Evolutionary conservation across 106 monocot species (phyloP), one percentile per base, ranked within the genome.

Genomic region (Dendrobium catenatum): DNA sequence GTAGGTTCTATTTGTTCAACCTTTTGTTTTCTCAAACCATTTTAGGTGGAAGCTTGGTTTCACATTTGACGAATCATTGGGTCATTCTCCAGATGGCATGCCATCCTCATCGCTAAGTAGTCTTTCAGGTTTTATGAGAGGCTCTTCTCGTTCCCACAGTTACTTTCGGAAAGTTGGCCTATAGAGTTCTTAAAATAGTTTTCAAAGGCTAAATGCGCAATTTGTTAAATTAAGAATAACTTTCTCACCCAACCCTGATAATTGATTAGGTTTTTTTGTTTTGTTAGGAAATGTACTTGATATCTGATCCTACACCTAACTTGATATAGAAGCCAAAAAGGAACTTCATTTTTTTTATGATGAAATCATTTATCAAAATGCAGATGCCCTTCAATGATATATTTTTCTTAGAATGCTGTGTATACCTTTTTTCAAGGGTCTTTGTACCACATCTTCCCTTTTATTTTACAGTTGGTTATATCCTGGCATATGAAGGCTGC

Each of bases 401-500:
- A 44, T 7, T 44, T 74, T 74, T 74, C 9, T 43, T 44, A 29
- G 33, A 16, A 74, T n/a, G 37, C 31, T 31, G 4, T 29, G n/a
- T 44, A 4, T 37, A 20, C 20, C 4, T 73, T 74, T n/a, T 43
- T 44, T 29, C 18, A 73, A 19, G 73, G 4, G 20, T 67, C 51
- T 78, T n/a, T 46, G 3, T 82, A 17, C 4, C 19, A 29, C 44
- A 33, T 77, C 41, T 80, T 78, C 42, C 87, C 87, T n/a, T 84
- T 27, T n/a, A 83, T 55, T 24, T 55, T 18, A 67, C 89, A 97
- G 96, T 83, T 97, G 75, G 94, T 97, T 80, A 42, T 97, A 76
- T 97, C 96, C 37, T 97, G 96, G 96, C 94, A 97, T 64, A 97
- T 97, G 96, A 97, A 97, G 82, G 96, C 96, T 84, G 92, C 94